These are phyloP conservation scores for Didymella segeticola DNA, from an alignment of 2,329 filamentous ascomycete species.

Conservation along the genomic window DNA sequence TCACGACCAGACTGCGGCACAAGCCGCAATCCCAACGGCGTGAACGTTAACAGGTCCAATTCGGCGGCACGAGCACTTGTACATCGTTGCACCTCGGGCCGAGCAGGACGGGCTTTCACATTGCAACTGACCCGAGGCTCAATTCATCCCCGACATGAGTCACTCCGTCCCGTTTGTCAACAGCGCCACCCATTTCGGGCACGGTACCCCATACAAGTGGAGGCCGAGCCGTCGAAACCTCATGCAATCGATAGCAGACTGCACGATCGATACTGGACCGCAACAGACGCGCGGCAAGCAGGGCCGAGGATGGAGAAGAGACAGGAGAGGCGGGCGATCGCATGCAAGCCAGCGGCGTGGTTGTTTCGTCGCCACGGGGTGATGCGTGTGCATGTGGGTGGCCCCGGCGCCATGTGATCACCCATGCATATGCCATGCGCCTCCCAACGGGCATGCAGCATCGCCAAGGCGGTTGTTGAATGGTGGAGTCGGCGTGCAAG, in stretches of 20 bases:
- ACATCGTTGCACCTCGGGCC: constrained; percentile 1
- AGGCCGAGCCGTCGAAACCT: neutral
- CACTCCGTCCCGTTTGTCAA: constrained; percentile 2
- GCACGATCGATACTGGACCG: neutral
- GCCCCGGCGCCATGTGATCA: constrained; percentile 10
- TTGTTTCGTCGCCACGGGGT: neutral
- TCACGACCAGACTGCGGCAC: neutral
- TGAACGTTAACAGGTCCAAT: neutral
- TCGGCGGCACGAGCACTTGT: neutral
- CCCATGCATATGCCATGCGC: constrained; percentile 16
- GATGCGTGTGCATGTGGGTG: constrained; percentile 7
- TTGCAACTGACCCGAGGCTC: constrained; percentile 1
- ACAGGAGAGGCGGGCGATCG: constrained; percentile 4
- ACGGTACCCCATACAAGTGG: neutral
- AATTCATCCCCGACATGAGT: constrained; percentile 5
- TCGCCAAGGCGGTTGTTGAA: constrained; percentile 10
- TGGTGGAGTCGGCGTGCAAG: constrained; percentile 10
- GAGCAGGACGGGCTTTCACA: neutral
- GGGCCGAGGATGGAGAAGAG: neutral
- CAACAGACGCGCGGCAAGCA: constrained; percentile 8
- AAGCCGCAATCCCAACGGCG: neutral
- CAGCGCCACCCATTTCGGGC: constrained; percentile 13
- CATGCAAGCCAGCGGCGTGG: constrained; percentile 6
- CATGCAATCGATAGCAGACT: neutral
- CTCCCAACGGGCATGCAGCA: constrained; percentile 13